Base-by-base conservation (phyloP, 306 rosid genomes). In the Lagenaria siceraria region DNA sequence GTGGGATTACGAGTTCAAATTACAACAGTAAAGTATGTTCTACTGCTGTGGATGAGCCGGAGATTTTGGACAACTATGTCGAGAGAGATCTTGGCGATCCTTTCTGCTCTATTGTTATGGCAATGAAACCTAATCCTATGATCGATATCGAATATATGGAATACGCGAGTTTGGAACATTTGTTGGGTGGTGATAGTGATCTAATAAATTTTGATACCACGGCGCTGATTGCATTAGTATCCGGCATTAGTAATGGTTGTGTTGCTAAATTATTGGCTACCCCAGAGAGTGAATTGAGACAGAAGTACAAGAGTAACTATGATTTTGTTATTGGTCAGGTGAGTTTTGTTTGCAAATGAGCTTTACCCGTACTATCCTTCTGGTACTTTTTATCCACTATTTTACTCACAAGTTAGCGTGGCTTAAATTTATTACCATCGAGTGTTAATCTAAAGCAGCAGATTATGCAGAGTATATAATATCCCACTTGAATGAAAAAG, bases 281-380 rank as follows among this genome's bases (percentile, higher is more conserved):
- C 53, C 93, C 96, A 1, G 96, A 94, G 81, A 79, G 60, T 83
- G 90, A 87, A 81, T 72, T 94, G 89, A 94, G 89, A 80, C 86
- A 78, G 77, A 88, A 87, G 66, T 94, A 90, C 82, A 94, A 92
- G 90, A 91, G 96, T 62, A 94, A 94, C 93, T 85, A 63, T 59
- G 89, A 89, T 81, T 94, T 94, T 84, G 96, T 94, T 81, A 78
- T 94, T 78, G 90, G 82, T 54, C 98, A 92, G 86, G 98, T 92
- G 78, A 78, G 86, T 85, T 77, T 52, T 79, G 55, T 72, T 42
- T 72, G 72, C 75, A 38, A 59, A 48, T 80, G 80, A 43, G 70
- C 46, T 65, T 82, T 36, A 36, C 29, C 51, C 29, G 18, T 5
- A 65, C 73, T 10, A 35, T 66, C 19, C 19, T 68, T 38, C 43